Evolutionary conservation across 2,329 filamentous ascomycete genomes (phyloP), one percentile per base, ranked within the genome.

Genomic region (Paraphaeosphaeria sporulosa): DNA sequence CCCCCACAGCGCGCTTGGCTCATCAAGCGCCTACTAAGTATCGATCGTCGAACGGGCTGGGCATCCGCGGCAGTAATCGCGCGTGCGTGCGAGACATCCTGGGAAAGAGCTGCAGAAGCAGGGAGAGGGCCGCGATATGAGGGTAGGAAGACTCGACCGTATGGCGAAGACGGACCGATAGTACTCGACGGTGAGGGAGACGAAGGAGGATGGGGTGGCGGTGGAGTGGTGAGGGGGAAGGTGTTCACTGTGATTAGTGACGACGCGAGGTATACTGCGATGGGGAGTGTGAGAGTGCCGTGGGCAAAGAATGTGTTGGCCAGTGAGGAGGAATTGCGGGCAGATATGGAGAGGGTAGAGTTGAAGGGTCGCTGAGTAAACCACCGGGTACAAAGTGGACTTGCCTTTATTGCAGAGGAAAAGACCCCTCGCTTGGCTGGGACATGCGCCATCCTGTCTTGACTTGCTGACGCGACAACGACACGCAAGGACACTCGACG

Each of bases 31-130:
- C 84, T 97, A 57, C 85, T 88, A 67, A 89, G 93, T 68, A 89
- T 96, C 42, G 87, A 90, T 2, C 87, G 89, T 1, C 83, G 95
- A 8, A 97, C 93, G 0, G 95, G 95, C 0, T 97, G 93, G 91
- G 90, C 93, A 69, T 93, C 90, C 1, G 91, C 93, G 1, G 86
- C 87, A 36, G 87, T 93, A 43, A 94, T 97, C 64, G 92, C 92
- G 0, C 84, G 87, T 51, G 93, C 93, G 1, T 96, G 93, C 75
- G 94, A 98, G 77, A 89, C 88, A 2, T 86, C 88, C 0, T 99
- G 95, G 95, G 84, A 86, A 60, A 91, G 89, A 72, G 89, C 90
- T 0, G 90, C 87, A 3, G 85, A 89, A 62, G 82, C 90, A 67
- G 91, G 91, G 0, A 85, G 87, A 48, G 94, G 93, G 0, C 93